Percentiles rank a stretch among this genome's conserved stretches.
phyloP scores from a whole-genome alignment of 305 asterid species.

The Fraxinus sp. region DNA sequence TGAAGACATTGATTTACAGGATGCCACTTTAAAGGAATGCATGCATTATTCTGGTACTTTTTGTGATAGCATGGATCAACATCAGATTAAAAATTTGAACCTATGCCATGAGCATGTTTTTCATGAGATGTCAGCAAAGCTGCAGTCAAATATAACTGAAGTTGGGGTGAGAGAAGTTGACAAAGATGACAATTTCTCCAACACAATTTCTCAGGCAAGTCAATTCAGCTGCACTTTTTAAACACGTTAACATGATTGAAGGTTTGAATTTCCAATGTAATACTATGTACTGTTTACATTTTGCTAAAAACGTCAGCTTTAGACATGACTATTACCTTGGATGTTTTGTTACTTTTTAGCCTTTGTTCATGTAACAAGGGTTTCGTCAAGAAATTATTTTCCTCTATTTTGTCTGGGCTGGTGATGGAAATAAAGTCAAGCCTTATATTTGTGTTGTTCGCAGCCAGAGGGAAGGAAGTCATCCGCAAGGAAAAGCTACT shows the following conservation, averaged over 20 bases:
- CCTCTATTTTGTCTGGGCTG: background rate
- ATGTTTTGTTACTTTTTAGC: background rate
- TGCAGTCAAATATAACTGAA: background rate
- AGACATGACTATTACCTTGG: background rate
- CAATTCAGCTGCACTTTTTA: conserved; percentile 12
- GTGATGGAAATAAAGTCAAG: background rate
- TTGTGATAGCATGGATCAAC: conserved; percentile 1
- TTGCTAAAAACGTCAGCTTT: background rate
- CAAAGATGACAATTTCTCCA: conserved; percentile 12
- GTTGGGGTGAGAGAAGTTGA: conserved; percentile 1
- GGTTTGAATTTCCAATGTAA: conserved; percentile 21
- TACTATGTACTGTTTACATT: background rate
- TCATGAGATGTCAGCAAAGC: conserved; percentile 2
- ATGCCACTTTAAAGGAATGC: conserved; percentile 15
- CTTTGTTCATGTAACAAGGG: background rate
- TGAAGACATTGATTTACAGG: conserved; percentile 21
- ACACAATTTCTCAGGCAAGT: conserved; percentile 26
- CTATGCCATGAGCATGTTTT: conserved; percentile 2
- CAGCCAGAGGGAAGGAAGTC: conserved; percentile 34
- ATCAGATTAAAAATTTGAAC: conserved; percentile 19
- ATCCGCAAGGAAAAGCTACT: conserved; percentile 34
- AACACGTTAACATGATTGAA: conserved; percentile 28
- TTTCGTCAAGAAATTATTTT: background rate
- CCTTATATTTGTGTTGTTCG: conserved; percentile 11
- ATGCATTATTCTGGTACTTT: conserved; percentile 17